A percentile compares a stretch with the other conserved stretches of the same genome.
Evolutionary conservation across 2,329 filamentous ascomycete genomes (phyloP).

Genomic region (Nothophoma quercina): DNA sequence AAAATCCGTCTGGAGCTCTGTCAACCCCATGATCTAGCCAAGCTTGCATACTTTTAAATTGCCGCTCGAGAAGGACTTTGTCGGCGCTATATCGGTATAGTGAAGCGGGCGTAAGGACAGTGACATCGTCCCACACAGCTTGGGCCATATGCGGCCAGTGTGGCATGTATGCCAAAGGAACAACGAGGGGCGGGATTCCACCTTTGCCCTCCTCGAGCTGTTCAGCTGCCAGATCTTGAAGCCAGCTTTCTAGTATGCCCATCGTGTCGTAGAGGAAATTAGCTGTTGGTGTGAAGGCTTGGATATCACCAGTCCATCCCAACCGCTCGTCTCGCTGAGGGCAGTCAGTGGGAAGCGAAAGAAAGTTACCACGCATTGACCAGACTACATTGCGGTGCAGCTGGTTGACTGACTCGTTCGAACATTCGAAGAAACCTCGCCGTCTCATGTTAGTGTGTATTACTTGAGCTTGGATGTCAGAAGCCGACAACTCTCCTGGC

Average conservation of each 20-base stretch:
- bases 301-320: conserved; percentile 62
- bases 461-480: background rate
- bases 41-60: background rate
- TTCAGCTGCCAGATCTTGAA: background rate
- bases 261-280: conserved; percentile 25
- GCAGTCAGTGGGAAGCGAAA: conserved; percentile 49
- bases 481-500: background rate
- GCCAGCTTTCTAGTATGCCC: background rate
- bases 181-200: background rate
- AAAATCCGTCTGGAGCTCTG: background rate
- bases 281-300: conserved; percentile 59
- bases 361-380: conserved; percentile 66
- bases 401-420: conserved; percentile 48
- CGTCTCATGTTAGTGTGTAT: too few species aligned
- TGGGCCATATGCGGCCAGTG: background rate
- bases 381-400: conserved; percentile 63
- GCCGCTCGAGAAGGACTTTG: background rate
- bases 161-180: background rate
- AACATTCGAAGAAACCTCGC: background rate
- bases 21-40: background rate
- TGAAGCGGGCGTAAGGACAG: background rate
- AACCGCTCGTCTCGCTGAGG: conserved; percentile 63
- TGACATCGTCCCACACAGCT: background rate
- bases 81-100: background rate
- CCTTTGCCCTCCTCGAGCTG: background rate